A percentile compares a stretch with the other conserved stretches of the same genome.
These are phyloP conservation scores for Pontederia crassipes DNA, from an alignment of 176 grass and related monocot species.

Conservation along the genomic window DNA sequence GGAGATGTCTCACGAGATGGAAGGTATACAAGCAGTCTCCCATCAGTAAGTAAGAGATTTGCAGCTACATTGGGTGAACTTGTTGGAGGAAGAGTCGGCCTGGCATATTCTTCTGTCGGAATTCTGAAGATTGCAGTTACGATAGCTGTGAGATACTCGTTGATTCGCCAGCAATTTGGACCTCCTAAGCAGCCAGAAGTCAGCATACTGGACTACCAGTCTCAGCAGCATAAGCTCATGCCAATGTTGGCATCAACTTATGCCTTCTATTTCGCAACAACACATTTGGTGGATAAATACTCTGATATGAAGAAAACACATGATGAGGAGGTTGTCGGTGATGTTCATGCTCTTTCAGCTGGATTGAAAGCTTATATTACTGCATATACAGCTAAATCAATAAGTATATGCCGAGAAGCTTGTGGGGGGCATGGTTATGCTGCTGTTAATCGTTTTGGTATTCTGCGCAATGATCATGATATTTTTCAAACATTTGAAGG, in stretches of 20 bases:
- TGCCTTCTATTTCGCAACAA: constrained; percentile 82
- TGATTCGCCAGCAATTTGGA: constrained; percentile 92
- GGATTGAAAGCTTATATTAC: constrained; percentile 94
- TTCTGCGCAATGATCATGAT: constrained; percentile 88
- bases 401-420: constrained; percentile 80
- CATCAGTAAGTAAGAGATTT: constrained; percentile 84
- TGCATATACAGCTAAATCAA: constrained; percentile 80
- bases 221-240: constrained; percentile 94
- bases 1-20: constrained; percentile 91
- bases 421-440: constrained; percentile 98
- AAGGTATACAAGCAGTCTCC: constrained; percentile 86
- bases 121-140: constrained; percentile 83
- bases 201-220: constrained; percentile 86
- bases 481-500: constrained; percentile 99
- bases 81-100: constrained; percentile 73
- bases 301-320: constrained; percentile 88
- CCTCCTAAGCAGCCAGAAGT: constrained; percentile 83
- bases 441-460: constrained; percentile 88
- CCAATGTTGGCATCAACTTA: constrained; percentile 89
- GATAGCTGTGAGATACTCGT: constrained; percentile 81
- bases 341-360: constrained; percentile 84
- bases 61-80: constrained; percentile 93
- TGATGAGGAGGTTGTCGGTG: constrained; percentile 60
- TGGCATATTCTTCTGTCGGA: constrained; percentile 75
- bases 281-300: constrained; percentile 59